Evolutionary conservation across 2,329 filamentous ascomycete species (phyloP), one percentile per base, ranked within the genome.

Genomic region (Colletotrichum melonis): DNA sequence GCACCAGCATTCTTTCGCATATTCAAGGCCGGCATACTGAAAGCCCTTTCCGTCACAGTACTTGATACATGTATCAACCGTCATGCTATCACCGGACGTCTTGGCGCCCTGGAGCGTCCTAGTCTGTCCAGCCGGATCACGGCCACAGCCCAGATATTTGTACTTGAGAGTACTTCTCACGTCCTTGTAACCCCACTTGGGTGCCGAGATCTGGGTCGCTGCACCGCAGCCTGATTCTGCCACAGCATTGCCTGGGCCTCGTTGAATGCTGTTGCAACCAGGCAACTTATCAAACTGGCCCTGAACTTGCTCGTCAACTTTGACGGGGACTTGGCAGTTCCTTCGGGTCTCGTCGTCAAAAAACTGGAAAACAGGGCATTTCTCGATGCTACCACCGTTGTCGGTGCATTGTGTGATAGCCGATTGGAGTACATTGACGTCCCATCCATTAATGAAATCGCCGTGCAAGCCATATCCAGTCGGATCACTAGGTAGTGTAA

Each of bases 381-480:
- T 85, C 74, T 92, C 88, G 84, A 94, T 91, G 60, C 88, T 89
- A 11, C 80, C 76, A 69, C 87, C 87, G 64, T 89, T 88, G 59
- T 88, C 88, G 76, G 91, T 85, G 84, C 93, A 94, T 63, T 85
- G 88, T 78, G 92, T 86, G 76, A 94, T 90, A 76, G 93, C 92
- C 72, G 88, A 84, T 81, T 93, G 90, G 62, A 94, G 90, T 58
- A 88, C 86, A 28, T 84, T 80, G 73, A 89, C 85, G 76, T 95
- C 89, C 93, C 93, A 95, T 19, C 89, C 93, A 74, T 93, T 90
- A 76, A 93, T 81, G 83, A 95, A 95, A 81, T 95, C 93, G 58
- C 87, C 92, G 81, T 95, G 93, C 73, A 88, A 88, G 76, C 90
- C 90, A 83, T 89, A 94, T 68, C 93, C 93, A 12, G 93, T 94